Evolutionary conservation across 495 filamentous ascomycete species (phyloP).

Genomic region (Saxophila tyrrhenica): DNA sequence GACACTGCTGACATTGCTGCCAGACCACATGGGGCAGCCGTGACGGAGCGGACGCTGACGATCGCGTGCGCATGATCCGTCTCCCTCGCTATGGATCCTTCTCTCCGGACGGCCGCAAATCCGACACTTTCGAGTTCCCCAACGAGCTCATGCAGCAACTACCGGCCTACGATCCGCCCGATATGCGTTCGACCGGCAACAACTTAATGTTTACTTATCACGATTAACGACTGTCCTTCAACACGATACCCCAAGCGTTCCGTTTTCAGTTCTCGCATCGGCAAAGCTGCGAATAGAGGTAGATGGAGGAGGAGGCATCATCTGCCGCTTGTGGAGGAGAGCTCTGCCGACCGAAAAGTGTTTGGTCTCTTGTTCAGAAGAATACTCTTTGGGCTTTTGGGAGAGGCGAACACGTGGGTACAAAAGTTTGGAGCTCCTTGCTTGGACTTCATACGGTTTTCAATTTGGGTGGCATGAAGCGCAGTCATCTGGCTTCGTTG

Average conservation of each 20-base stretch:
- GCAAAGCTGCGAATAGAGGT: constrained; percentile 1
- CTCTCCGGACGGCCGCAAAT: constrained; percentile 10
- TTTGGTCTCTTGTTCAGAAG: neutral
- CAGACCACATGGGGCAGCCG: constrained; percentile 62
- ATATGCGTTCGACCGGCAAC: neutral
- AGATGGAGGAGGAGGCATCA: neutral
- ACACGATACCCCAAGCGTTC: constrained; percentile 9
- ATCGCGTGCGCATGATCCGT: constrained; percentile 40
- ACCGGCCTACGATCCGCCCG: constrained; percentile 15
- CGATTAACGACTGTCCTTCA: constrained; percentile 14
- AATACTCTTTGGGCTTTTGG: neutral
- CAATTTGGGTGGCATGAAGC: neutral
- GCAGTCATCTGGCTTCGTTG: neutral
- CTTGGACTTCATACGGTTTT: neutral
- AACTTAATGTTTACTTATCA: constrained; percentile 6
- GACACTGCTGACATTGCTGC: constrained; percentile 8
- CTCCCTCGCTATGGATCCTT: constrained; percentile 14
- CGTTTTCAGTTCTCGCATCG: neutral
- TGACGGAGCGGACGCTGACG: constrained; percentile 53
- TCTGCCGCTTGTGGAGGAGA: neutral
- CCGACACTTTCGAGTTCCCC: constrained; percentile 13
- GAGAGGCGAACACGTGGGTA: neutral
- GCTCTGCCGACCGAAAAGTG: neutral
- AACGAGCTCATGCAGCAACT: constrained; percentile 10
- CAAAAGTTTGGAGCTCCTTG: neutral